Evolutionary conservation across 164 flowering plant genomes (phyloP).

Genomic region (Euptelea pleiosperma): DNA sequence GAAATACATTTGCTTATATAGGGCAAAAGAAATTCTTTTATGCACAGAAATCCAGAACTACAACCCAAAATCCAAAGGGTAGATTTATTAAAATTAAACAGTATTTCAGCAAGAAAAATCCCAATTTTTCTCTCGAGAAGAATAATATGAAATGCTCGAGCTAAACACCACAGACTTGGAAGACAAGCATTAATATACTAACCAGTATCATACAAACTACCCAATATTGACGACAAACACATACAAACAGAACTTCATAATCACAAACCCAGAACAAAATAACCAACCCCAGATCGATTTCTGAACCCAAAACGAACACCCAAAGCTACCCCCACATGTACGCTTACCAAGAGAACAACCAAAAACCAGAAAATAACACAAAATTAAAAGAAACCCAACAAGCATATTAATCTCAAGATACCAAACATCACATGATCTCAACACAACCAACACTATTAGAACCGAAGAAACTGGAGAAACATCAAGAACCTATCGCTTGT

Average conservation of each 20-base stretch:
- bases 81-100: background rate
- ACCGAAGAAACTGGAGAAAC: slow-evolving; percentile 3
- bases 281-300: too few relatives aligned
- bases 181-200: background rate
- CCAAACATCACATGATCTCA: slow-evolving; percentile 11
- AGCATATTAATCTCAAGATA: slow-evolving; percentile 5
- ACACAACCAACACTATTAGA: slow-evolving; percentile 8
- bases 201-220: background rate
- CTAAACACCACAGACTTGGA: background rate
- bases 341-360: slow-evolving; percentile 13
- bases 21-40: background rate
- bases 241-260: background rate
- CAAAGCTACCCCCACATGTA: background rate
- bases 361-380: slow-evolving; percentile 7
- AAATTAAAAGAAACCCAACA: slow-evolving; percentile 17
- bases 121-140: background rate
- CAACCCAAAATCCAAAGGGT: too few relatives aligned
- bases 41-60: background rate
- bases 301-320: background rate
- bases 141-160: background rate
- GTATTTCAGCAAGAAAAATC: slow-evolving; percentile 2
- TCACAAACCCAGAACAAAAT: background rate
- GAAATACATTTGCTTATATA: background rate
- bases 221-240: background rate
- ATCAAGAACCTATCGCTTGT: slow-evolving; percentile 4